These are phyloP conservation scores for Cryptosporidium meleagridis DNA, from an alignment of 169 alveolate species.

Conservation along the genomic window DNA sequence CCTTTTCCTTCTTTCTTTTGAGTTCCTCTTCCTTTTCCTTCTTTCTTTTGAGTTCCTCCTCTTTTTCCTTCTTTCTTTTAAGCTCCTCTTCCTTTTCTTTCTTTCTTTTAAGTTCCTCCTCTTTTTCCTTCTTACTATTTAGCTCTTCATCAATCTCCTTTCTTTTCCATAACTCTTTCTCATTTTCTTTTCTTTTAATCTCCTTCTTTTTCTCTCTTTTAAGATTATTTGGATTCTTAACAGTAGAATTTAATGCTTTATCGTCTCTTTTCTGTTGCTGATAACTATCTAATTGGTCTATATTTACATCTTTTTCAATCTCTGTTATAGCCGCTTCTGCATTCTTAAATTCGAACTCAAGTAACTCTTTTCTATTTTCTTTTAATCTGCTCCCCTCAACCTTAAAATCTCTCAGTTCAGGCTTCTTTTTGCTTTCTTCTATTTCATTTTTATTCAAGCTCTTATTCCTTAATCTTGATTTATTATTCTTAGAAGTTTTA, in stretches of 20 bases:
- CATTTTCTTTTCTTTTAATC: not conserved
- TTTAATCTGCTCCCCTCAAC: not conserved
- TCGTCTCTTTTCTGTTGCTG: not conserved
- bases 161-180: not conserved
- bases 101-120: not conserved
- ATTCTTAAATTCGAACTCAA: not conserved
- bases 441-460: not conserved
- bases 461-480: not conserved
- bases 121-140: not conserved
- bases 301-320: too few relatives aligned
- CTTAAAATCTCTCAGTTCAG: too few relatives aligned
- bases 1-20: not conserved
- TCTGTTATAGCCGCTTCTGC: too few relatives aligned
- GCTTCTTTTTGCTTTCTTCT: not conserved
- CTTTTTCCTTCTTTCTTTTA: not conserved
- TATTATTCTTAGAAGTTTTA: not conserved
- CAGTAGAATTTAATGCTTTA: not conserved
- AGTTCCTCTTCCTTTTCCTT: not conserved
- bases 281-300: too few relatives aligned
- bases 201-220: not conserved
- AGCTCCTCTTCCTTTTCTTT: not conserved
- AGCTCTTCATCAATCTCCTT: too few relatives aligned
- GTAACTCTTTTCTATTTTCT: not conserved
- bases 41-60: not conserved
- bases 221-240: not conserved